phyloP scores from a whole-genome alignment of 176 grass and related monocot genomes.

The Carex myosuroides region DNA sequence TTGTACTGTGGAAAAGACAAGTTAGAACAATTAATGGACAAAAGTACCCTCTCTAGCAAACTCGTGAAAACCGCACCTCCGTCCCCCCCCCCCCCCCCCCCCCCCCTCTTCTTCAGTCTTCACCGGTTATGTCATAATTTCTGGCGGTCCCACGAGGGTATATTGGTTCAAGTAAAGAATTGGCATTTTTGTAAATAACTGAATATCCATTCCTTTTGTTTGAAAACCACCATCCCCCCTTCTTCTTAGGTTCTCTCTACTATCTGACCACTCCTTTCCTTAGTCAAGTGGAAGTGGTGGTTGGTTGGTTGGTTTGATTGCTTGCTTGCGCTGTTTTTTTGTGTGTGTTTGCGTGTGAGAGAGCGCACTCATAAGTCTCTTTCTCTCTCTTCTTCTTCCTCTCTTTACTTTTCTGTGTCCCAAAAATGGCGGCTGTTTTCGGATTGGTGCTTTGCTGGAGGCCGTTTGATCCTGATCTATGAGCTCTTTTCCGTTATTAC shows the following conservation, averaged over 20 bases:
- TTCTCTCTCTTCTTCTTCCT: not conserved
- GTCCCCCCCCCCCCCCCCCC: no score
- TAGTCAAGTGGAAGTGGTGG: slow-evolving; percentile 2
- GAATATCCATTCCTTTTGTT: not conserved
- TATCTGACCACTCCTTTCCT: not conserved
- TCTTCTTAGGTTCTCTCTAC: not conserved
- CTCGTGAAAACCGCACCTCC: not conserved
- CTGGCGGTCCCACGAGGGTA: not conserved
- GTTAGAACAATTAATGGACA: no score
- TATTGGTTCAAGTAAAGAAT: not conserved
- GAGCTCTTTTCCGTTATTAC: not conserved
- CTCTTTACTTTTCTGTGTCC: not conserved
- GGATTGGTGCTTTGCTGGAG: not conserved
- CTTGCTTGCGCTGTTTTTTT: slow-evolving; percentile 11
- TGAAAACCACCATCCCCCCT: not conserved
- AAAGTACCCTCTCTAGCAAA: no score
- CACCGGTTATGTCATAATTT: not conserved
- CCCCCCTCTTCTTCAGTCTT: no score
- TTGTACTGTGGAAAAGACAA: no score
- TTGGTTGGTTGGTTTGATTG: slow-evolving; percentile 14
- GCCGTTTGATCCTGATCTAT: slow-evolving; percentile 24
- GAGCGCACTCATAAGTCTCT: not conserved
- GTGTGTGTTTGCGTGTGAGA: not conserved
- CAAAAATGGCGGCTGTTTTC: not conserved
- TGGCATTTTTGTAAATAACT: not conserved